Conservation (phyloP, 129 eudicot species). For the Apium graveolens region DNA sequence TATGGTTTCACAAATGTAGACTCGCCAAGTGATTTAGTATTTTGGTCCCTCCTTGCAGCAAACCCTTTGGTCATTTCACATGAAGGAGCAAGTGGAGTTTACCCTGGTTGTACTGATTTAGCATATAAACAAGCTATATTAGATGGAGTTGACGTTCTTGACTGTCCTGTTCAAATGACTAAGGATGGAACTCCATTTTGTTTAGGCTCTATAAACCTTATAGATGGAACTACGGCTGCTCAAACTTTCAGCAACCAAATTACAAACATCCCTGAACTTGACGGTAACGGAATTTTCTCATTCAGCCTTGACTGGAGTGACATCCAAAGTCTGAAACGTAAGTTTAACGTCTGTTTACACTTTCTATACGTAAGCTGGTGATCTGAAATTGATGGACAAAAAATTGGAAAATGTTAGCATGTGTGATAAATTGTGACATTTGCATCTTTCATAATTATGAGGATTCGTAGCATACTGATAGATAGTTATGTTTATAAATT, state of each 20-base stretch:
- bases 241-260: conserved; percentile 29
- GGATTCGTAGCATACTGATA: neutral
- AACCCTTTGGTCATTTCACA: conserved; percentile 56
- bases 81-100: conserved; percentile 89
- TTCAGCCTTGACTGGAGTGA: conserved; percentile 65
- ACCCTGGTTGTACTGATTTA: conserved; percentile 78
- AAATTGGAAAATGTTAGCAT: neutral
- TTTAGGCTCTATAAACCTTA: conserved; percentile 81
- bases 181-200: conserved; percentile 77
- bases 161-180: conserved; percentile 82
- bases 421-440: neutral
- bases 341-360: neutral
- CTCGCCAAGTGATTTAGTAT: neutral
- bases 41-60: conserved; percentile 26
- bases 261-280: conserved; percentile 32
- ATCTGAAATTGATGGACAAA: neutral
- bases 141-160: conserved; percentile 84
- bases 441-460: neutral
- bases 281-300: conserved; percentile 44
- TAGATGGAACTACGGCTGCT: conserved; percentile 49
- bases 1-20: neutral
- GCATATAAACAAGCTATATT: conserved; percentile 63
- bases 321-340: conserved; percentile 56
- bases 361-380: neutral
- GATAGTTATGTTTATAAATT: neutral